Base-by-base conservation (phyloP, 1,139 yeast genomes). In the Blastobotrys elegans region DNA sequence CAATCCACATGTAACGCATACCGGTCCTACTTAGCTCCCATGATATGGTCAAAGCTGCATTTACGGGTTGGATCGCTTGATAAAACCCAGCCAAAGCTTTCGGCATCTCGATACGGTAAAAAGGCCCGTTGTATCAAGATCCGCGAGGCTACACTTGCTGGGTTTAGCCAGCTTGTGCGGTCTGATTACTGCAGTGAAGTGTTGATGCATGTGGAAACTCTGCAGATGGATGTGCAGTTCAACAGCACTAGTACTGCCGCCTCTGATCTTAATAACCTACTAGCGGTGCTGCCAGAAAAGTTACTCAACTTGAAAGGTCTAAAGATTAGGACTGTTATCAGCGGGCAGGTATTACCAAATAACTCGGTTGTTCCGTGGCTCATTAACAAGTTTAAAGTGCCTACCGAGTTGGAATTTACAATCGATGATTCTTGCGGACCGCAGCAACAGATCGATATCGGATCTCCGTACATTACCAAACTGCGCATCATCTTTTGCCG, bases 1-100 rank as follows among this genome's bases (percentile, higher is more conserved):
- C 26, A 36, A n/a, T n/a, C 17, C 14, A 33, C 38, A 13, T 38
- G 47, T 30, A 21, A 32, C 20, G 38, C 47, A 5, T 33, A 38
- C 10, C 30, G 47, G 18, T 13, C 22, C 38, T 38, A 44, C 13
- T 17, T 44, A 10, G 26, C 34, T 32, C 42, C 42, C 4, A 17
- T 11, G 13, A 13, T 44, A 5, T 44, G 47, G 47, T 26, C 32
- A 1, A 30, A 21, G n/a, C 20, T 44, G n/a, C 32, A 34, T 26
- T 3, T 42, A 4, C 10, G 27, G 11, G 27, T 33, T 4, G 45
- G 45, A 5, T 8, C 32, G 7, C 31, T 24, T 8, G 45, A 42
- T 14, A 3, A 18, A 22, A 13, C 16, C 10, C 24, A 26, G 21
- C 33, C 45, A 4, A 34, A 17, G 10, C 17, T 34, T 17, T 11